Evolutionary conservation across 768 basidiomycete genomes (phyloP), one percentile per base, ranked within the genome.

Genomic region (Rhodocollybia butyracea): DNA sequence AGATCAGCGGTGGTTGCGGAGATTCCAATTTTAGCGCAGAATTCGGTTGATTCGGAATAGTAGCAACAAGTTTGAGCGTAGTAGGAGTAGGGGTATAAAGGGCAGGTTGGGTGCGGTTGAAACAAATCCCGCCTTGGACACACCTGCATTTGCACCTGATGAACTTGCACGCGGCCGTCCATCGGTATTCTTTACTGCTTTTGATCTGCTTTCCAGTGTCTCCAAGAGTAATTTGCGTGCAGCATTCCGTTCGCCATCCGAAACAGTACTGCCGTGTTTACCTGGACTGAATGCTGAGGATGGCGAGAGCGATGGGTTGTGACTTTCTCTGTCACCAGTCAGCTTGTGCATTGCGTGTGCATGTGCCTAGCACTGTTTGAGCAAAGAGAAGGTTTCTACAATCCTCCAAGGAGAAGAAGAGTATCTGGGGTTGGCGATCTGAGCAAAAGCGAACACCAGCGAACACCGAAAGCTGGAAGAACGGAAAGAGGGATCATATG

Each of bases 351-450:
- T 83, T 3, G 93, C 93, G 69, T n/a, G n/a, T 84, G 73, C 62
- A 83, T 80, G 45, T 87, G 80, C 21, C 88, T 89, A n/a, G 90
- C 91, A 64, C 94, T 95, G 66, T 95, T 94, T 2, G 94, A 95
- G 19, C 94, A 86, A 64, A 91, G 85, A 2, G 96, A 79, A 15
- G 87, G 86, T 63, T 77, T 82, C 65, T 86, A 85, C 36, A 95
- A 73, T 21, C 87, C 89, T 63, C 91, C 88, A 5, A 96, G 76
- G 3, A 89, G 83, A 0, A 91, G 91, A 31, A 88, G 77, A 5
- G 81, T 74, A 51, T 73, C 68, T 51, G 84, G 73, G 24, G 81
- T 76, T 58, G 82, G 78, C 19, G 71, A 76, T 60, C 66, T 57
- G 51, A 73, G 66, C 29, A 67, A 60, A 19, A 68, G 61, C 3